Evolutionary conservation across 192 early-diverging fungal genomes (phyloP).

Genomic region (Helicostylum pulchrum): DNA sequence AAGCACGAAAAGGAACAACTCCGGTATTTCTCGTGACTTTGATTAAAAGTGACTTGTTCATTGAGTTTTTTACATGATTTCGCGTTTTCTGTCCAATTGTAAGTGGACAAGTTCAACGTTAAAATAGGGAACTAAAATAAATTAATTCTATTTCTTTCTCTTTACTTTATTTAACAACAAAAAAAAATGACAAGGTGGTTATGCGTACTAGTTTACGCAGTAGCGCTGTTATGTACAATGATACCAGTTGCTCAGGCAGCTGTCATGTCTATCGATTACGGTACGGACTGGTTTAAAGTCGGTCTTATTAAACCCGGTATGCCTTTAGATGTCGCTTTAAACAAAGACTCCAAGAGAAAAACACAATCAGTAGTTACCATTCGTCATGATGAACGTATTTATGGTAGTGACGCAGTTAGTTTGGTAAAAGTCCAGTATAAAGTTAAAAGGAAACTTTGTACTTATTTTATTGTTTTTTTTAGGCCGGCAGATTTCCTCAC

Average conservation of each 20-base stretch:
- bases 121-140: background rate
- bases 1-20: no score
- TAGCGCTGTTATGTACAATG: background rate
- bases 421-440: conserved; percentile 46
- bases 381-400: conserved; percentile 77
- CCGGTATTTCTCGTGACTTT: no score
- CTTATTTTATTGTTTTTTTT: conserved; percentile 4
- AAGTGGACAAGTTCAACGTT: background rate
- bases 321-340: conserved; percentile 91
- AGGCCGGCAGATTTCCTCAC: conserved; percentile 81
- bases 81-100: background rate
- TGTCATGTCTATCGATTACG: conserved; percentile 95
- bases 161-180: background rate
- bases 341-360: conserved; percentile 94
- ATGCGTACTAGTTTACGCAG: conserved; percentile 1
- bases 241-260: conserved; percentile 43
- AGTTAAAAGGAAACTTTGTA: background rate
- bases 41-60: no score
- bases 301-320: conserved; percentile 88
- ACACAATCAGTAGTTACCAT: conserved; percentile 81
- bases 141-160: background rate
- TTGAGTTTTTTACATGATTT: no score
- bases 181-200: conserved; percentile 6
- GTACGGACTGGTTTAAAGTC: conserved; percentile 97
- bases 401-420: conserved; percentile 82